Evolutionary conservation across 208 protist genomes (phyloP), one percentile per base, ranked within the genome.

Genomic region (Trypanosoma brucei): DNA sequence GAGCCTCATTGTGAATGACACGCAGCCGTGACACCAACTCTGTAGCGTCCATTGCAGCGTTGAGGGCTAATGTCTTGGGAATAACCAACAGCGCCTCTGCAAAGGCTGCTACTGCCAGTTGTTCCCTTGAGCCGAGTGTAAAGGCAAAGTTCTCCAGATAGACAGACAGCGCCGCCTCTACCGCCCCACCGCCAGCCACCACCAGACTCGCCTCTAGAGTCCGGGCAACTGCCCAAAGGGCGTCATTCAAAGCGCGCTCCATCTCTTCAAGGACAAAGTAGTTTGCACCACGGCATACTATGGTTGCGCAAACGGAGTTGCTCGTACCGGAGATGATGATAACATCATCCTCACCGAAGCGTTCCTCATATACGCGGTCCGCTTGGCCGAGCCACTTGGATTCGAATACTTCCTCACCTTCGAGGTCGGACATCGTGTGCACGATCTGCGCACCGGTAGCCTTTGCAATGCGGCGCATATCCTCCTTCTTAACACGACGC

Each of bases 281-380:
- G 79, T 99, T 99, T 36, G 98, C 95, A 46, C 99, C 98, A 55
- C 99, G 90, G 53, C 99, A 95, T 34, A 99, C 83, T 62, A 99
- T 98, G 2, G 98, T 99, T 54, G 92, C 78, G 33, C 96, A 90
- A 30, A 87, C 70, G 22, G 81, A 81, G 56, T 75, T 94, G 42
- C 62, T 64, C 1, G 83, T 95, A 46, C 92, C 96, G n/a, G 84
- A 73, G 62, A 99, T 81, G 39, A 99, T 62, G 49, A 99, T 94
- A 35, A 97, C 83, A 70, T 99, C 97, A 60, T 99, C 95, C 70
- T 99, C 99, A 45, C 89, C 93, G 8, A 99, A 91, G 75, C 84
- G 88, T 75, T 98, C 91, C 88, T 99, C 97, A 33, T 76, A 80
- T 7, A 99, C 98, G 52, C 88, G 86, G 39, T 98, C 97, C 35